A percentile compares a stretch with the other conserved stretches of the same genome.
phyloP scores from a whole-genome alignment of 2,329 filamentous ascomycete genomes.

The Scedosporium minutisporum region DNA sequence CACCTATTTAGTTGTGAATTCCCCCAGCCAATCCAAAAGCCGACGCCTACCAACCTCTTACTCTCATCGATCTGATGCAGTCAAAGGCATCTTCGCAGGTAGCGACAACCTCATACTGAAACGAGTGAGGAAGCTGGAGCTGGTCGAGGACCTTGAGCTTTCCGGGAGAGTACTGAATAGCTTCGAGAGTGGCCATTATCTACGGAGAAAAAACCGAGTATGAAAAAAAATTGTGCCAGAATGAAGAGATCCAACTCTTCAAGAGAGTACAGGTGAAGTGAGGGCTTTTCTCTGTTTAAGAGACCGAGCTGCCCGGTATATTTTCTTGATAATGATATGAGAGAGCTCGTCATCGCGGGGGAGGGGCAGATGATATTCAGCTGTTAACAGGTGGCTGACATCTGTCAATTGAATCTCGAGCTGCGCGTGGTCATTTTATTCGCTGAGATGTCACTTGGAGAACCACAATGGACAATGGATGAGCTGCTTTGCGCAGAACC shows the following conservation, averaged over 20 bases:
- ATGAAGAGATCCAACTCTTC: not conserved
- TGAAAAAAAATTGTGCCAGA: not conserved
- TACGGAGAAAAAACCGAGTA: not conserved
- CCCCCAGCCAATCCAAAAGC: not conserved
- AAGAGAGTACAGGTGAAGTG: too few species aligned
- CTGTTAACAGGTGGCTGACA: not conserved
- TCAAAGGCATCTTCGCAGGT: slow-evolving; percentile 70
- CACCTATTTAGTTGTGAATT: not conserved
- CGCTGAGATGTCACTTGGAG: not conserved
- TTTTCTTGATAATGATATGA: too few species aligned
- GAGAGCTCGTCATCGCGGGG: slow-evolving; percentile 1
- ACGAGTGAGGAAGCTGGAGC: slow-evolving; percentile 70
- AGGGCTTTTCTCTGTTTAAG: too few species aligned
- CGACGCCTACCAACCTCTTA: slow-evolving; percentile 39
- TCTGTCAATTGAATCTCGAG: not conserved
- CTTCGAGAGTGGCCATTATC: slow-evolving; percentile 54
- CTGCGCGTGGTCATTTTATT: not conserved
- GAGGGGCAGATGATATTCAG: not conserved
- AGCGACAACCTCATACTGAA: slow-evolving; percentile 64
- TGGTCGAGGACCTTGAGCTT: slow-evolving; percentile 72
- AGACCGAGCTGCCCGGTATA: too few species aligned
- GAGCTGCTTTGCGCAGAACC: not conserved
- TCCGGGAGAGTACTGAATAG: slow-evolving; percentile 66
- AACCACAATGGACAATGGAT: not conserved
- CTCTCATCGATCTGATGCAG: slow-evolving; percentile 71